Conservation (phyloP, 208 protist species). For the Trypanosoma brucei region DNA sequence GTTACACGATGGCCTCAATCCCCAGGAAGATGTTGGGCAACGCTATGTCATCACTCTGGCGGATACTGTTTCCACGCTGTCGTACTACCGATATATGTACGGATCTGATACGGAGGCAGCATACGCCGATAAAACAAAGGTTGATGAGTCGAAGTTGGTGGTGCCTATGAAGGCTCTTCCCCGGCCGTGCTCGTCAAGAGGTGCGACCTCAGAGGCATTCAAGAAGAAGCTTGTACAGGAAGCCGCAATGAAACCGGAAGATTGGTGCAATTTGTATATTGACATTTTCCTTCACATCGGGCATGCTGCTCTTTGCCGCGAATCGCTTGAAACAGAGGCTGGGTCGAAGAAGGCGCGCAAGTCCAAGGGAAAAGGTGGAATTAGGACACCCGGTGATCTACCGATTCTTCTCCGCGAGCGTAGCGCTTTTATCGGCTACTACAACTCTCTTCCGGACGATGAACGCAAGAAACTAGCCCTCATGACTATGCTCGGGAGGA, state of each 20-base stretch:
- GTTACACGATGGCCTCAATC: constrained; percentile 35
- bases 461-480: constrained; percentile 73
- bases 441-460: constrained; percentile 63
- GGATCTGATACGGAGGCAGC: constrained; percentile 23
- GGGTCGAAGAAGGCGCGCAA: constrained; percentile 21
- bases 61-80: constrained; percentile 69
- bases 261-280: constrained; percentile 85
- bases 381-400: constrained; percentile 35
- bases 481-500: constrained; percentile 75
- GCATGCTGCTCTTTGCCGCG: constrained; percentile 66
- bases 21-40: constrained; percentile 29
- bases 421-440: constrained; percentile 80
- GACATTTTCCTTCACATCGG: constrained; percentile 81
- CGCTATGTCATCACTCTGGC: constrained; percentile 78
- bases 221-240: constrained; percentile 67
- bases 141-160: constrained; percentile 31
- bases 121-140: not conserved
- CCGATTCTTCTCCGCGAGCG: constrained; percentile 78
- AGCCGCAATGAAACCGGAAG: constrained; percentile 78
- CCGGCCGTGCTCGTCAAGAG: constrained; percentile 32
- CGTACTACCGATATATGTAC: constrained; percentile 75
- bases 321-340: constrained; percentile 33
- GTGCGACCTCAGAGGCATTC: constrained; percentile 46
- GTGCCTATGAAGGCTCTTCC: constrained; percentile 67
- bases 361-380: constrained; percentile 31